phyloP scores from a whole-genome alignment of 2,329 filamentous ascomycete species.

The Tolypocladium endophyticum region DNA sequence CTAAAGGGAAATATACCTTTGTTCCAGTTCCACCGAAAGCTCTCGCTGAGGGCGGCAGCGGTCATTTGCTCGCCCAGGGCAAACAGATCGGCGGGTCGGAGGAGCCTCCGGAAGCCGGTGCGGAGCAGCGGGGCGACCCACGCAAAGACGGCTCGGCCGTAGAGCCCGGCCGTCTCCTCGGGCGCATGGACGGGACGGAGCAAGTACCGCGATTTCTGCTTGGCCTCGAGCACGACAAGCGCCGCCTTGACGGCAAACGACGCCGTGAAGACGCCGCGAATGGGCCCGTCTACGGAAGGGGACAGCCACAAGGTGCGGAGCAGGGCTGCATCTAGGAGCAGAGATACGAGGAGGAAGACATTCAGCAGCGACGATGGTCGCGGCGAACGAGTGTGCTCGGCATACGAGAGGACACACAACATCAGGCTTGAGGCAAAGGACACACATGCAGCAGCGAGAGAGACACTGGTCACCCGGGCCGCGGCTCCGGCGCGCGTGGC shows the following conservation, averaged over 20 bases:
- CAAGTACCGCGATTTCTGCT: slow-evolving; percentile 18
- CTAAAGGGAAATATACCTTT: not conserved
- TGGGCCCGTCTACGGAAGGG: slow-evolving; percentile 7
- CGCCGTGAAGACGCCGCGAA: slow-evolving; percentile 25
- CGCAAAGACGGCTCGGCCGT: slow-evolving; percentile 24
- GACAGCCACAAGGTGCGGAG: slow-evolving; percentile 23
- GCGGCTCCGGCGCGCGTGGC: not conserved
- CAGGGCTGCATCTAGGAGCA: slow-evolving; percentile 18
- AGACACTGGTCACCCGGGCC: not conserved
- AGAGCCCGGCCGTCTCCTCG: slow-evolving; percentile 24
- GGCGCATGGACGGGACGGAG: not conserved
- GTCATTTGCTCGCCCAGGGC: slow-evolving; percentile 22
- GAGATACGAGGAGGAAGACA: not conserved
- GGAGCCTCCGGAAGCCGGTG: slow-evolving; percentile 22
- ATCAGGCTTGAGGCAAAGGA: slow-evolving; percentile 19
- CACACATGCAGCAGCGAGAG: slow-evolving; percentile 16
- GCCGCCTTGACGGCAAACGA: slow-evolving; percentile 23
- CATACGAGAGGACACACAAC: slow-evolving; percentile 19
- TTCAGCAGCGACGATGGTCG: not conserved
- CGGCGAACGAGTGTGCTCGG: not conserved
- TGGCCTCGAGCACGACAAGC: slow-evolving; percentile 25
- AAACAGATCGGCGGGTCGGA: slow-evolving; percentile 23
- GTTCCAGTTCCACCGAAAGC: slow-evolving; percentile 20
- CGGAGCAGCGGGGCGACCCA: slow-evolving; percentile 27
- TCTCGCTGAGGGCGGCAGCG: slow-evolving; percentile 15